Evolutionary conservation across 2,329 filamentous ascomycete species (phyloP), one percentile per base, ranked within the genome.

Genomic region (Didymella segeticola): DNA sequence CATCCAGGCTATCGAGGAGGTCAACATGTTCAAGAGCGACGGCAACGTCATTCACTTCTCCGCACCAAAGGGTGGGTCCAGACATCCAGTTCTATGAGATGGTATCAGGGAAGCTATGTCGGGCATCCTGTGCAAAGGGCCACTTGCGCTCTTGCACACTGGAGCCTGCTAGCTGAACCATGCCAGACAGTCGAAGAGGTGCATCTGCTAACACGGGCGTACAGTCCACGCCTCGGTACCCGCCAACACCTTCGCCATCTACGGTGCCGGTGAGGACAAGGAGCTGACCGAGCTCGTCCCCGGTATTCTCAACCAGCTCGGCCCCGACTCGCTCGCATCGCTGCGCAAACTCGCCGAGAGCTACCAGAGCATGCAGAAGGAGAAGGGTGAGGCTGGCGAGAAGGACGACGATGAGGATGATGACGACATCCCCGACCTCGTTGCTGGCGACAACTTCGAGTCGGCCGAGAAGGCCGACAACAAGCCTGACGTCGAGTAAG

Each of bases 21-120:
- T 99, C 79, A 99, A 99, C 89, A 99, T 99, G 95, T 99, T 99
- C 89, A 99, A 99, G 90, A 89, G 90, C 77, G 95, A 99, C 78
- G 95, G 95, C 80, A 99, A 99, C 80, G 95, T 99, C 79, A 98
- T 99, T 76, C 95, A 99, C 87, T 99, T 99, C 79, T 89, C 91
- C 72, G 91, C 91, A 75, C 95, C 95, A 71, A 97, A 97, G 86
- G 95, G 95, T 98, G 82, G 75, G 86, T 70, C 38, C 36, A 39
- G 22, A 27, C 38, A 25, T 29, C 34, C 34, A 22, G 12, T 29
- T 17, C 29, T 19, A 11, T 49, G 12, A 27, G 27, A 34, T 25
- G 34, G 45, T 31, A 20, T 34, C 23, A 23, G 33, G 39, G 27
- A 15, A 20, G 49, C 34, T 30, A 11, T 31, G n/a, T 22, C 42